Evolutionary conservation across 352 stramenopile genomes (phyloP).

Genomic region (Saprolegnia parasitica): DNA sequence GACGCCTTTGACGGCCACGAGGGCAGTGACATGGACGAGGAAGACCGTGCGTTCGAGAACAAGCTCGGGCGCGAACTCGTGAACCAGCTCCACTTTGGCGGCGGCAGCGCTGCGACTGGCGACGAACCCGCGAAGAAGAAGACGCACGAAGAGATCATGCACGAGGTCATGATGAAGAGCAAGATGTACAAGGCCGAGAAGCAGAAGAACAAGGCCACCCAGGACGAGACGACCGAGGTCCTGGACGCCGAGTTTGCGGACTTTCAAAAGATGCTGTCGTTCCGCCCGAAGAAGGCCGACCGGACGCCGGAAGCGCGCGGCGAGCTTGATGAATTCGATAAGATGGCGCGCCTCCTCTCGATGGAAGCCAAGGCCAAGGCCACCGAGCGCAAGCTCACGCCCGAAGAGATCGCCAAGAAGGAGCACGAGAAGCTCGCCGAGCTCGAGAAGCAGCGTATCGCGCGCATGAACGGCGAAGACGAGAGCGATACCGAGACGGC

Average conservation of each 20-base stretch:
- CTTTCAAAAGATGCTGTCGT: constrained; percentile 62
- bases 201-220: constrained; percentile 77
- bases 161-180: constrained; percentile 89
- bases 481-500: constrained; percentile 56
- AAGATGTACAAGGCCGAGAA: constrained; percentile 87
- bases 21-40: constrained; percentile 44
- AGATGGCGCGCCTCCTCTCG: constrained; percentile 68
- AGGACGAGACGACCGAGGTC: constrained; percentile 72
- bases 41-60: constrained; percentile 62
- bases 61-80: constrained; percentile 80
- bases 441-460: constrained; percentile 90
- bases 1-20: constrained; percentile 48
- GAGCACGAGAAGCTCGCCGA: constrained; percentile 88
- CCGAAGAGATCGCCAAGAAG: constrained; percentile 91
- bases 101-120: constrained; percentile 29
- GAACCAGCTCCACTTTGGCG: constrained; percentile 82
- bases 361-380: constrained; percentile 92
- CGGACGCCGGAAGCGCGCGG: constrained; percentile 18
- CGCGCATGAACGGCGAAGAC: constrained; percentile 92
- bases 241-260: constrained; percentile 70
- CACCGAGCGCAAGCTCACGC: constrained; percentile 91
- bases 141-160: constrained; percentile 86
- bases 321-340: constrained; percentile 82
- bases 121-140: constrained; percentile 47
- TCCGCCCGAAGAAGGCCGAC: constrained; percentile 67